Evolutionary conservation across 768 basidiomycete species (phyloP), one percentile per base, ranked within the genome.

Genomic region (Termitomyces sp.): DNA sequence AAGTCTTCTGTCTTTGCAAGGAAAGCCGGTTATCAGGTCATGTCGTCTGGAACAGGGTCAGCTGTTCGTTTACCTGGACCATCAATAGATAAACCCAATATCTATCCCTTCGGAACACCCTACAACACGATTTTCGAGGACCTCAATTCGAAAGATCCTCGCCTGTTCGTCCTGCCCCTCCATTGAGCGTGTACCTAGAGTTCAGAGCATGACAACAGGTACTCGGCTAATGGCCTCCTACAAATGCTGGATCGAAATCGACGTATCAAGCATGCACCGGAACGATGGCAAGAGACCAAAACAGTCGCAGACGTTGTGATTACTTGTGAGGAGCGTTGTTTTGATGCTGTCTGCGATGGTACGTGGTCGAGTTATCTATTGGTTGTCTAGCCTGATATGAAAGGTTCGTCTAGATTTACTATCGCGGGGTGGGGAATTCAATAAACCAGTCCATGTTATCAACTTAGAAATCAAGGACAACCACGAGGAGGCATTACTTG

Each of bases 381-480:
- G 54, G 50, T 31, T 47, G 50, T 30, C 19, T 12, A 35, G 31
- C 17, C 37, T 55, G 38, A 11, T 30, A 30, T 37, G 12, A 7
- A 28, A 30, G n/a, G 5, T 6, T 9, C 6, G n/a, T 48, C 3
- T 59, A 94, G 97, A 99, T 73, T 75, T 99, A 14, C 76, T 98
- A 56, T 73, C 78, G 33, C 82, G 92, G 62, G 94, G 94, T 30
- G 92, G 97, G 4, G 95, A 98, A 56, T 87, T 85, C 66, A 98
- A 94, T 74, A 87, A 87, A 58, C 90, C 95, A 1, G 94, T 98
- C 17, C 97, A 99, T 70, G 71, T 99, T 43, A 91, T 99, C 66
- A 99, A 99, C 71, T 83, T 98, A 59, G 97, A 99, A 68, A 98
- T 98, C 72, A 97, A 91, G 75, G 97, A 99, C 72, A 98, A 97